phyloP scores from a whole-genome alignment of 305 asterid genomes.

The Fraxinus albicans region DNA sequence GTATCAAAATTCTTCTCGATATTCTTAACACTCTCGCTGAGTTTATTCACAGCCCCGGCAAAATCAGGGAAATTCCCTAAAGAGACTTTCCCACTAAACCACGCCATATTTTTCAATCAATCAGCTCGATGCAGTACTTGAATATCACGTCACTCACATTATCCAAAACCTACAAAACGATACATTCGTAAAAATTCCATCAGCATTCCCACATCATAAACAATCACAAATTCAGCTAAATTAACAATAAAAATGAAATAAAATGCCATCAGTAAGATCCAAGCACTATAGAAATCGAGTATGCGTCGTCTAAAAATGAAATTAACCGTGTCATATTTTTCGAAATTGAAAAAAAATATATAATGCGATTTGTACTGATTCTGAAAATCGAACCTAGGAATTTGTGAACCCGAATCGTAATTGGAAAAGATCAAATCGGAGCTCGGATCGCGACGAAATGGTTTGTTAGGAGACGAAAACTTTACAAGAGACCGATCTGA shows the following conservation, averaged over 20 bases:
- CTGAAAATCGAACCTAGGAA: not conserved
- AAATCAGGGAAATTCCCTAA: constrained; percentile 70
- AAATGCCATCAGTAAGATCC: not conserved
- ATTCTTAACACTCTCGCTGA: constrained; percentile 78
- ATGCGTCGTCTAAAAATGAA: not conserved
- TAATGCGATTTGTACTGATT: not conserved
- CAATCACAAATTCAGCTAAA: not conserved
- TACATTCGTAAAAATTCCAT: not conserved
- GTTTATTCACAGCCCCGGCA: constrained; percentile 77
- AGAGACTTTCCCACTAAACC: constrained; percentile 71
- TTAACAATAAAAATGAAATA: not conserved
- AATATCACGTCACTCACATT: constrained; percentile 23
- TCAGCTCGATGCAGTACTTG: constrained; percentile 32
- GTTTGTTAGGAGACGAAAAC: not conserved
- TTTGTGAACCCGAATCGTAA: not conserved
- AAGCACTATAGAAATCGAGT: not conserved
- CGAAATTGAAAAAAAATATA: not conserved
- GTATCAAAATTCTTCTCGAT: constrained; percentile 79
- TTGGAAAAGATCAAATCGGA: not conserved
- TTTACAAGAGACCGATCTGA: not conserved
- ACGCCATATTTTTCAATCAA: constrained; percentile 57
- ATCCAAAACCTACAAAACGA: constrained; percentile 14
- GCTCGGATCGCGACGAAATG: not conserved
- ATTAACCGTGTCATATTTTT: not conserved
- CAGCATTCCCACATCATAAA: not conserved